Percentiles rank a stretch among this genome's conserved stretches.
Evolutionary conservation across 2,329 filamentous ascomycete genomes (phyloP).

Genomic region (Penicillium sp.): DNA sequence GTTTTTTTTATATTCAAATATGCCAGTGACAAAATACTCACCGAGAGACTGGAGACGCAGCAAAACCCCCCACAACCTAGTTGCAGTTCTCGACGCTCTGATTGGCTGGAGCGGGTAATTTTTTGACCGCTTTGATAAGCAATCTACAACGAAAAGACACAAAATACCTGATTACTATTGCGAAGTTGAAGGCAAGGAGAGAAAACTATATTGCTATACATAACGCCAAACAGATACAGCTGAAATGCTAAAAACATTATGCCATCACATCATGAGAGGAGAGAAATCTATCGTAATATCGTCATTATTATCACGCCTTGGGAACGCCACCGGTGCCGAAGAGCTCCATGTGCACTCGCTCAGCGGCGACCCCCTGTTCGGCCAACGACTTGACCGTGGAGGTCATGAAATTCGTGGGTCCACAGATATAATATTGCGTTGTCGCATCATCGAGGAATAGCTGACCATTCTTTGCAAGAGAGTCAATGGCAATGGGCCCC

Average conservation of each 20-base stretch:
- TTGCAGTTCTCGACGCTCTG: no score
- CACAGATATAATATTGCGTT: constrained; percentile 69
- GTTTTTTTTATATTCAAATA: no score
- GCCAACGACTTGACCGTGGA: not conserved
- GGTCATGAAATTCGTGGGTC: constrained; percentile 66
- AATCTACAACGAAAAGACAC: no score
- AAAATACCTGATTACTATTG: no score
- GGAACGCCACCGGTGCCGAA: constrained; percentile 56
- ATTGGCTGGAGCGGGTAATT: no score
- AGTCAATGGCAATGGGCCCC: constrained; percentile 57
- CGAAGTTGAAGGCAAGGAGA: no score
- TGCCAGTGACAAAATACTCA: no score
- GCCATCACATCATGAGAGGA: constrained; percentile 8
- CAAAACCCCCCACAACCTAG: no score
- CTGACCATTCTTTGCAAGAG: constrained; percentile 49
- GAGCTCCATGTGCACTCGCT: constrained; percentile 55
- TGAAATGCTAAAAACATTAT: not conserved
- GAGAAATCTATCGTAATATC: not conserved
- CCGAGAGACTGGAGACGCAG: no score
- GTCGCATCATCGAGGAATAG: constrained; percentile 54
- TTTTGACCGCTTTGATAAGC: no score
- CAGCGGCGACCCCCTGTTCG: constrained; percentile 6
- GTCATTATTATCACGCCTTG: constrained; percentile 5
- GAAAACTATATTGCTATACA: no score
- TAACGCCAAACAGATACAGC: not conserved